These are phyloP conservation scores for Amanita molliuscula DNA, from an alignment of 768 basidiomycete species.

Conservation along the genomic window DNA sequence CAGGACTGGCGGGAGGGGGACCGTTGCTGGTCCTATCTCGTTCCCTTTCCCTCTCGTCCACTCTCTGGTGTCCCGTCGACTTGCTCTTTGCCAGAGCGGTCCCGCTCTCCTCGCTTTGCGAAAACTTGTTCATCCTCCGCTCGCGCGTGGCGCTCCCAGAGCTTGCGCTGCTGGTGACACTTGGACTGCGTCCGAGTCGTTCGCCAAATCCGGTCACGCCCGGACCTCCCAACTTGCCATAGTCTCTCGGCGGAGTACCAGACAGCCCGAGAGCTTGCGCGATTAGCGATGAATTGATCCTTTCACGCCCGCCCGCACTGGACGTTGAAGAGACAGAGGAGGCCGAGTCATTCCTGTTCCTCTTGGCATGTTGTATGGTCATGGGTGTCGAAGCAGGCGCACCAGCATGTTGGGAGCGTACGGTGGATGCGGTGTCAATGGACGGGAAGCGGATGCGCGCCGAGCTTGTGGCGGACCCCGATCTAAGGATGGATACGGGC, in stretches of 20 bases:
- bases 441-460: conserved; percentile 9
- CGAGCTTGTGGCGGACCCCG: conserved; percentile 13
- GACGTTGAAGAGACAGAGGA: conserved; percentile 2
- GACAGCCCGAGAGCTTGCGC: conserved; percentile 35
- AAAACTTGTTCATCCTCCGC: conserved; percentile 21
- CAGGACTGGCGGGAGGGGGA: conserved; percentile 3
- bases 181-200: conserved; percentile 18
- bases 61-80: conserved; percentile 19
- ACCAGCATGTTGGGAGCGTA: not conserved
- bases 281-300: conserved; percentile 26
- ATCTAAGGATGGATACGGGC: conserved; percentile 16
- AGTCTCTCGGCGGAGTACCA: conserved; percentile 27
- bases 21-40: not conserved
- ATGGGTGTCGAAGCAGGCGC: not conserved
- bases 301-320: conserved; percentile 5
- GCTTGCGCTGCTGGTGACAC: conserved; percentile 19
- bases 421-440: conserved; percentile 4
- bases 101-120: conserved; percentile 1
- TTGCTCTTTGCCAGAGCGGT: conserved; percentile 21
- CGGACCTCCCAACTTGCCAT: conserved; percentile 28
- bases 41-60: not conserved
- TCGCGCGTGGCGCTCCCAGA: conserved; percentile 18
- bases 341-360: conserved; percentile 14
- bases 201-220: conserved; percentile 18
- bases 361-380: not conserved